Percentiles rank a stretch among this genome's conserved stretches.
phyloP scores from a whole-genome alignment of 2,329 filamentous ascomycete genomes.

The Paramyrothecium sp. region DNA sequence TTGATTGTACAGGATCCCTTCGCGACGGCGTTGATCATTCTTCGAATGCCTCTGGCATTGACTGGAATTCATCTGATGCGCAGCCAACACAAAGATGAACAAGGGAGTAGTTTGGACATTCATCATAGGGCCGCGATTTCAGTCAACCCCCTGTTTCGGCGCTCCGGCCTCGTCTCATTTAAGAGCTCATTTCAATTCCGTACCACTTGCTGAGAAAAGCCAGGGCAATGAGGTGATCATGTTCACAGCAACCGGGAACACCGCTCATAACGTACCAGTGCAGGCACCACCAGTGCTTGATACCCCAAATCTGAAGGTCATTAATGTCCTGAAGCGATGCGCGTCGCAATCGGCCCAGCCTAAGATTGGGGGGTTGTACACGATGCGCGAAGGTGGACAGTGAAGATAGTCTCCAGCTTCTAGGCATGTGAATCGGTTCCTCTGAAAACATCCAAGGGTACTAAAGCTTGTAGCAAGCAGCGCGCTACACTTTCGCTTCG shows the following conservation, averaged over 20 bases:
- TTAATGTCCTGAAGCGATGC: not conserved
- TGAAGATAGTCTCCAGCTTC: no score
- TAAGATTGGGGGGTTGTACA: not conserved
- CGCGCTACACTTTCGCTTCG: no score
- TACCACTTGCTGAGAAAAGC: not conserved
- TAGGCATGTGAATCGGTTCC: no score
- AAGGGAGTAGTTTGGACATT: not conserved
- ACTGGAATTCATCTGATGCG: no score
- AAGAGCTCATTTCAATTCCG: slow-evolving; percentile 22
- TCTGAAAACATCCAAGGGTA: no score
- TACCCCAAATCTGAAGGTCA: not conserved
- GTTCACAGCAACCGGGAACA: not conserved
- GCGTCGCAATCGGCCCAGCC: not conserved
- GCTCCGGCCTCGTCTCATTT: slow-evolving; percentile 19
- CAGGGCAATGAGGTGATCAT: not conserved
- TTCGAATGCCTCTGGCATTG: no score
- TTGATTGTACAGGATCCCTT: no score
- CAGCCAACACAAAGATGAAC: not conserved
- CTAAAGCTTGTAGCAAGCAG: no score
- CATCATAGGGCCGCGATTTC: not conserved
- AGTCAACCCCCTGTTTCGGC: not conserved
- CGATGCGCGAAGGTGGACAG: not conserved
- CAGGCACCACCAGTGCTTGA: no score
- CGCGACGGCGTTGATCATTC: no score
- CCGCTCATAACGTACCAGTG: no score